phyloP scores from a whole-genome alignment of 78 protist species.

The Carpediemonas membranifera region DNA sequence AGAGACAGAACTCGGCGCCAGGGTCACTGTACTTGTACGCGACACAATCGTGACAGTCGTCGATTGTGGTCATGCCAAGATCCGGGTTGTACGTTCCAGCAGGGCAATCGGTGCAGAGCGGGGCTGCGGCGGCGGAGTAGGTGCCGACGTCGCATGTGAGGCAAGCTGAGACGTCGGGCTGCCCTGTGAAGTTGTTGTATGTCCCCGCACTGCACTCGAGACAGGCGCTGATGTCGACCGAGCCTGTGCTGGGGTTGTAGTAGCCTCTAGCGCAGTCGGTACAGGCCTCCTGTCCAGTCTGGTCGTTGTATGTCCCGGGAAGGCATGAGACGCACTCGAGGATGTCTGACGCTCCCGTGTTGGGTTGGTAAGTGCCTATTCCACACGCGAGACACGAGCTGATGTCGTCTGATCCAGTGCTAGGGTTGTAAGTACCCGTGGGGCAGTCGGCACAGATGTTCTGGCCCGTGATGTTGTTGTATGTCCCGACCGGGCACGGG shows the following conservation, averaged over 20 bases:
- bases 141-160: background rate
- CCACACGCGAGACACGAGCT: too few relatives aligned
- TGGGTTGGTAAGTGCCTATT: too few relatives aligned
- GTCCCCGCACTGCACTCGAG: background rate
- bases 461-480: background rate
- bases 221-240: background rate
- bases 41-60: background rate
- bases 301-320: background rate
- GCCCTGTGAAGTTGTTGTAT: background rate
- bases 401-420: too few relatives aligned
- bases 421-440: slow-evolving; percentile 1
- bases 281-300: background rate
- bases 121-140: background rate
- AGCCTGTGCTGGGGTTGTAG: background rate
- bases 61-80: background rate
- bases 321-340: background rate
- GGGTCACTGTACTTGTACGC: background rate
- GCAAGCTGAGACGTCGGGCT: background rate
- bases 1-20: too few relatives aligned
- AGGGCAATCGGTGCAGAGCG: background rate
- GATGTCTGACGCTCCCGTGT: background rate
- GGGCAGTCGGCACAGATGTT: background rate
- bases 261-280: background rate
- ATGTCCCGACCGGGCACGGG: background rate
- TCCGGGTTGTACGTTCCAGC: slow-evolving; percentile 3